phyloP scores from a whole-genome alignment of 768 basidiomycete species.

The Rhizopogon vesiculosus region DNA sequence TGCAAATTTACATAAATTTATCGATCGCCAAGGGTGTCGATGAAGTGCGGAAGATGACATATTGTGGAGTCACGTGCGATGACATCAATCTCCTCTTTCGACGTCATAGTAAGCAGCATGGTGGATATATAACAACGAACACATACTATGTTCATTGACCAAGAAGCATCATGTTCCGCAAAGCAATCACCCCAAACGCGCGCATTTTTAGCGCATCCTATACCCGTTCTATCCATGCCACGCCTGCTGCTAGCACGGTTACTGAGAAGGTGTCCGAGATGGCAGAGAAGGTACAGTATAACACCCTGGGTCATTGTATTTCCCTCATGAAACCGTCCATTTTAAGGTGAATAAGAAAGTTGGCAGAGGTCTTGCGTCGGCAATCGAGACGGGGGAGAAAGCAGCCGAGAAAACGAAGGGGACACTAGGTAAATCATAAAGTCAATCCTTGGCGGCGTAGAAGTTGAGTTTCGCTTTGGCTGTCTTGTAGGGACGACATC shows the following conservation, averaged over 20 bases:
- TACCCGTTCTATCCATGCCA: slow-evolving; percentile 23
- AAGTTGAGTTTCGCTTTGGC: not conserved
- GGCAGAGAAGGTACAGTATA: slow-evolving; percentile 28
- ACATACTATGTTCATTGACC: not conserved
- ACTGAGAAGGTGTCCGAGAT: slow-evolving; percentile 36
- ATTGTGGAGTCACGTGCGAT: not conserved
- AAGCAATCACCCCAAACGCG: not conserved
- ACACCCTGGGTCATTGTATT: not conserved
- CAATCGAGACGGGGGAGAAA: slow-evolving; percentile 37
- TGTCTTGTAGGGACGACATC: not conserved
- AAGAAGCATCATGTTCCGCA: not conserved
- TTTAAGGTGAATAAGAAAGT: slow-evolving; percentile 36
- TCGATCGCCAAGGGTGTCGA: too few relatives aligned
- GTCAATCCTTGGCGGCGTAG: slow-evolving; percentile 1
- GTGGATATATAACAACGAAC: not conserved
- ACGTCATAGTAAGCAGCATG: slow-evolving; percentile 1
- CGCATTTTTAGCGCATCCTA: not conserved
- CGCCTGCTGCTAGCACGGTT: slow-evolving; percentile 25
- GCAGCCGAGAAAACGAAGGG: slow-evolving; percentile 34
- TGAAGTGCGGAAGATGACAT: not conserved
- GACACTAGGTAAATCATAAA: slow-evolving; percentile 22
- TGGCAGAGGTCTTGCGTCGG: slow-evolving; percentile 34
- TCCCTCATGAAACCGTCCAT: not conserved
- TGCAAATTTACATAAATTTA: too few relatives aligned
- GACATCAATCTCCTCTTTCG: slow-evolving; percentile 1